Percentiles rank a stretch among this genome's conserved stretches.
Evolutionary conservation across 768 basidiomycete genomes (phyloP).

Genomic region (Sistotremastrum suecicum): DNA sequence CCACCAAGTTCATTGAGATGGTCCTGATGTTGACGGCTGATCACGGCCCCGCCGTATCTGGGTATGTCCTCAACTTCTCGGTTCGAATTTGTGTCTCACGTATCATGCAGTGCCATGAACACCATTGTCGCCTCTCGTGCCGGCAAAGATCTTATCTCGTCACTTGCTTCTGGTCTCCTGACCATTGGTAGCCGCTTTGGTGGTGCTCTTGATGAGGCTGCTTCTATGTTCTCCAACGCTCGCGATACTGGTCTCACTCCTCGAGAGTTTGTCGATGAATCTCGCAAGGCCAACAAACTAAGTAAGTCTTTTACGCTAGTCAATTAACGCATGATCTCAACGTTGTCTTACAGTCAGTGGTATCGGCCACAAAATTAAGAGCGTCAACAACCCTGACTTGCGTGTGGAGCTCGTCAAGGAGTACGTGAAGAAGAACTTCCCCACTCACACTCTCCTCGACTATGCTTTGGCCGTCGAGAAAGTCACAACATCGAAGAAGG

Average conservation of each 20-base stretch:
- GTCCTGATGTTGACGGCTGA: conserved; percentile 98
- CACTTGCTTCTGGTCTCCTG: conserved; percentile 87
- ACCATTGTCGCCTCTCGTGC: conserved; percentile 98
- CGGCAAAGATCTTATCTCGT: conserved; percentile 98
- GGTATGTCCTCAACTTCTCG: conserved; percentile 15
- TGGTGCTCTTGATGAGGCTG: conserved; percentile 97
- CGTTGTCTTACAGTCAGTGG: conserved; percentile 52
- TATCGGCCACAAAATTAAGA: conserved; percentile 99
- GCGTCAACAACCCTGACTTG: conserved; percentile 88
- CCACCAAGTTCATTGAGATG: conserved; percentile 99
- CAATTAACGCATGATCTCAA: background rate
- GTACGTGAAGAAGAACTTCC: conserved; percentile 93
- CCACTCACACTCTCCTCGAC: conserved; percentile 81
- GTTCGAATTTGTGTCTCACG: background rate
- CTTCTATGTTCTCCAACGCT: conserved; percentile 87
- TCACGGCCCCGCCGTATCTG: conserved; percentile 96
- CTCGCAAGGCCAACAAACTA: conserved; percentile 86
- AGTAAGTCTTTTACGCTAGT: conserved; percentile 34
- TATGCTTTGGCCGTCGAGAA: conserved; percentile 95
- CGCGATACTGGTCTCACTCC: conserved; percentile 87
- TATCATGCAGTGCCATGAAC: conserved; percentile 70
- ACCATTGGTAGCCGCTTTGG: conserved; percentile 98
- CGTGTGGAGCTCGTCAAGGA: conserved; percentile 92
- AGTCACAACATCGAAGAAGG: conserved; percentile 96
- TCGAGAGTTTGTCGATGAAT: conserved; percentile 94